Evolutionary conservation across 1,139 yeast genomes (phyloP).

Genomic region (Yamadazyma diddensiae): DNA sequence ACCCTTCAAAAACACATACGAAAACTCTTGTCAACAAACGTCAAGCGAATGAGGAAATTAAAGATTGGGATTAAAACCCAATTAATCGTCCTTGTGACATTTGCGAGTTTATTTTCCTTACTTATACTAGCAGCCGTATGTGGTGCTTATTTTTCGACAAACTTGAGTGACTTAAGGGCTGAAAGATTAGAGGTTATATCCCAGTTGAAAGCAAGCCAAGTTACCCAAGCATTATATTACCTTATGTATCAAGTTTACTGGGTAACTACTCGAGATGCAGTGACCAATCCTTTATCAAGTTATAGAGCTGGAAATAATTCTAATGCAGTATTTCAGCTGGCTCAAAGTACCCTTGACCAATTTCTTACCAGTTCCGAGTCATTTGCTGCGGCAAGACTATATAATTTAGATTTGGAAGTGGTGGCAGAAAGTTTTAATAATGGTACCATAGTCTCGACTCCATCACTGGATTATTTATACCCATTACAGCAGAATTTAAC

Average conservation of each 20-base stretch:
- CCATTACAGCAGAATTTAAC: slow-evolving; percentile 48
- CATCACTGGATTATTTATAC: slow-evolving; percentile 41
- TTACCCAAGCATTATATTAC: slow-evolving; percentile 62
- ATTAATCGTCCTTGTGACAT: slow-evolving; percentile 73
- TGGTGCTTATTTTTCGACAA: slow-evolving; percentile 72
- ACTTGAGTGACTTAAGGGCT: slow-evolving; percentile 59
- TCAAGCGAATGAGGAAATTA: slow-evolving; percentile 44
- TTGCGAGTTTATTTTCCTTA: slow-evolving; percentile 74
- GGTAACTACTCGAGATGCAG: slow-evolving; percentile 59
- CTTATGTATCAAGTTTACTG: slow-evolving; percentile 70
- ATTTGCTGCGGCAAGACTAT: slow-evolving; percentile 65
- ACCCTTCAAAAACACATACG: no score
- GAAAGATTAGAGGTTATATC: slow-evolving; percentile 77
- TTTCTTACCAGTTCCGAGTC: slow-evolving; percentile 61
- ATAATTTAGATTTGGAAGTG: slow-evolving; percentile 49
- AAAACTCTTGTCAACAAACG: no score
- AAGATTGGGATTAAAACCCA: slow-evolving; percentile 64
- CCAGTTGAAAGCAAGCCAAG: slow-evolving; percentile 75
- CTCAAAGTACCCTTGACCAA: slow-evolving; percentile 50
- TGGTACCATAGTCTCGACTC: slow-evolving; percentile 25
- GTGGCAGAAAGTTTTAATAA: slow-evolving; percentile 36
- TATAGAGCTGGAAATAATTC: slow-evolving; percentile 71
- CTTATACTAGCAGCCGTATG: slow-evolving; percentile 74
- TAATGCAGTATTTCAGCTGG: slow-evolving; percentile 35
- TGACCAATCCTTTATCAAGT: slow-evolving; percentile 58